These are phyloP conservation scores for Phytopythium boreale DNA, from an alignment of 352 stramenopile genomes.

Conservation along the genomic window DNA sequence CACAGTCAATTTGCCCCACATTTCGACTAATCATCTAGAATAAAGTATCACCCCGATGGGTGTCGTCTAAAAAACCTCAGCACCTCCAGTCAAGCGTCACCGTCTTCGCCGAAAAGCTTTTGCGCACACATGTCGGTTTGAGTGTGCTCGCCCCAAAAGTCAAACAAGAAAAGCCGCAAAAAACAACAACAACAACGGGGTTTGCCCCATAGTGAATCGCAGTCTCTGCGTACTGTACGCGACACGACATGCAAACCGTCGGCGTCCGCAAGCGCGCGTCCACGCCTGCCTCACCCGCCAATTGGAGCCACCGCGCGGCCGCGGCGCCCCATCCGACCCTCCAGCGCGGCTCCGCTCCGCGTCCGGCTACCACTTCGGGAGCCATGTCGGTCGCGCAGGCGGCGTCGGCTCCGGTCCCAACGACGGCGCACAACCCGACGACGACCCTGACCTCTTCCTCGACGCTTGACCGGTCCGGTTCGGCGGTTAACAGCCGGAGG, in stretches of 20 bases:
- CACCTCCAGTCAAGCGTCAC: neutral
- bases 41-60: neutral
- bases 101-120: neutral
- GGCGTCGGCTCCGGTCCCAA: neutral
- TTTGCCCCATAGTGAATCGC: neutral
- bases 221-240: neutral
- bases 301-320: neutral
- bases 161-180: neutral
- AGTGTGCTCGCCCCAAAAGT: neutral
- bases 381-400: neutral
- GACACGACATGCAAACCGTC: neutral
- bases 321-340: neutral
- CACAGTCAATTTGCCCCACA: neutral
- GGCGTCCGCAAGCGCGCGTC: neutral
- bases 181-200: neutral
- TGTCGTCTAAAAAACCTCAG: neutral
- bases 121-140: slow-evolving; percentile 1
- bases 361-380: neutral
- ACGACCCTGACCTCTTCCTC: too few species aligned
- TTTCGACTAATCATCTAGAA: neutral
- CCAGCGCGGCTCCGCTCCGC: neutral
- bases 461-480: neutral
- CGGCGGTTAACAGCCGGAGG: neutral
- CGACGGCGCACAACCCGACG: neutral
- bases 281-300: neutral